Evolutionary conservation across 2,329 filamentous ascomycete species (phyloP).

Genomic region (Apiospora phragmitis): DNA sequence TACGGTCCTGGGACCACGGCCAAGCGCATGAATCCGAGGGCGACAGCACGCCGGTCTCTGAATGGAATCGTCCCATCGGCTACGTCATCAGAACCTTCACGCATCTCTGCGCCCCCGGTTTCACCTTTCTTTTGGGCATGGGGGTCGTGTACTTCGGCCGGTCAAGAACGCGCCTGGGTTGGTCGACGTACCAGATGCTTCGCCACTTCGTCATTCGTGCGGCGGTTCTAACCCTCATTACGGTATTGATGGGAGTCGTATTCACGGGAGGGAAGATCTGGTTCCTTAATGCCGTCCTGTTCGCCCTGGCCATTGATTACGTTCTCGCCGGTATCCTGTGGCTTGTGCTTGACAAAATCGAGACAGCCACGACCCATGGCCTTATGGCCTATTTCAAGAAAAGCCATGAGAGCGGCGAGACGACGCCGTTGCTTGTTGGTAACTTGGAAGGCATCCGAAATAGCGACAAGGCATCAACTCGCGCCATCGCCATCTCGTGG

Average conservation of each 20-base stretch:
- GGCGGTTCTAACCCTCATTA: conserved; percentile 36
- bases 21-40: conserved; percentile 37
- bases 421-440: conserved; percentile 14
- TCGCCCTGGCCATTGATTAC: conserved; percentile 46
- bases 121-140: conserved; percentile 47
- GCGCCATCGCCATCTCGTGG: conserved; percentile 36
- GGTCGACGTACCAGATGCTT: conserved; percentile 35
- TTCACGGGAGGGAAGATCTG: conserved; percentile 36
- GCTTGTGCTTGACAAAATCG: conserved; percentile 36
- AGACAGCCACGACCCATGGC: conserved; percentile 30
- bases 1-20: conserved; percentile 43
- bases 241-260: conserved; percentile 31
- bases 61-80: conserved; percentile 39
- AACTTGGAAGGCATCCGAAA: background rate
- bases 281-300: conserved; percentile 45
- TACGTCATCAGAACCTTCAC: conserved; percentile 43
- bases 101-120: conserved; percentile 47
- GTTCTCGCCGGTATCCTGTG: conserved; percentile 44
- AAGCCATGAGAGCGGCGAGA: conserved; percentile 19
- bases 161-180: conserved; percentile 41
- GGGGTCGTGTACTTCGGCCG: conserved; percentile 45
- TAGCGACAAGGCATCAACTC: conserved; percentile 18
- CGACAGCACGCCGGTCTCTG: conserved; percentile 35
- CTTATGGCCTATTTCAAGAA: conserved; percentile 21
- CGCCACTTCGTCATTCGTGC: conserved; percentile 41